Percentiles rank a stretch among this genome's conserved stretches.
These are phyloP conservation scores for Phytophthora boehmeriae DNA, from an alignment of 352 stramenopile species.

Conservation along the genomic window DNA sequence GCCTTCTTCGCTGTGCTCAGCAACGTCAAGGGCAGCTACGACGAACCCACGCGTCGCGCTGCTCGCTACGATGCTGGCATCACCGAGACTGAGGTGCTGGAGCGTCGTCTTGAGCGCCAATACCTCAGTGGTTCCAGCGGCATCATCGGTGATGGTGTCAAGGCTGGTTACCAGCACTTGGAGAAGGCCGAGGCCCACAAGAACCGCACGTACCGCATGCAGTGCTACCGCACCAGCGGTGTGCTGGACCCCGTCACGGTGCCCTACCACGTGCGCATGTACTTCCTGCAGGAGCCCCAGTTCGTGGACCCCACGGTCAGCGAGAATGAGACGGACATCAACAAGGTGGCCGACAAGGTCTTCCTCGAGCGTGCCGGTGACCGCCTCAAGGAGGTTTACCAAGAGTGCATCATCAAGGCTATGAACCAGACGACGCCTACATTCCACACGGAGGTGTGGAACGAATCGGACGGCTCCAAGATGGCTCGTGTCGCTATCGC, in stretches of 20 bases:
- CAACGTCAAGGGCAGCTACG: constrained; percentile 73
- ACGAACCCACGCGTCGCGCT: constrained; percentile 50
- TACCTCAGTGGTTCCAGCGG: constrained; percentile 73
- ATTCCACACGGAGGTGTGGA: constrained; percentile 84
- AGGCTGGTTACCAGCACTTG: constrained; percentile 77
- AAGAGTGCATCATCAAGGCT: constrained; percentile 74
- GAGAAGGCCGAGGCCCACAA: constrained; percentile 61
- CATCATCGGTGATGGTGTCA: constrained; percentile 81
- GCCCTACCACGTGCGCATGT: constrained; percentile 85
- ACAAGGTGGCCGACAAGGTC: constrained; percentile 73
- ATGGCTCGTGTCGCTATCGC: constrained; percentile 83
- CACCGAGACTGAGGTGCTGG: constrained; percentile 74
- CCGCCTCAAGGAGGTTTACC: constrained; percentile 77
- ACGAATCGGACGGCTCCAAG: constrained; percentile 71
- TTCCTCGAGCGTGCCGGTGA: constrained; percentile 74
- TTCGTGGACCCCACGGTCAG: constrained; percentile 61
- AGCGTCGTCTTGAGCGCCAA: constrained; percentile 80
- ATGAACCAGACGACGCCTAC: constrained; percentile 77
- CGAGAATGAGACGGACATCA: constrained; percentile 75
- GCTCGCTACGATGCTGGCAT: constrained; percentile 54
- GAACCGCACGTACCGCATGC: constrained; percentile 73
- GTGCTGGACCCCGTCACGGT: constrained; percentile 69
- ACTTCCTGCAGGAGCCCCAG: constrained; percentile 80
- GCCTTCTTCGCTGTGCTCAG: constrained; percentile 85
- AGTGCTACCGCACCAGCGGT: constrained; percentile 85